A percentile compares a stretch with the other conserved stretches of the same genome.
phyloP scores from a whole-genome alignment of 192 early-diverging fungal species.

The Entomortierella lignicola region DNA sequence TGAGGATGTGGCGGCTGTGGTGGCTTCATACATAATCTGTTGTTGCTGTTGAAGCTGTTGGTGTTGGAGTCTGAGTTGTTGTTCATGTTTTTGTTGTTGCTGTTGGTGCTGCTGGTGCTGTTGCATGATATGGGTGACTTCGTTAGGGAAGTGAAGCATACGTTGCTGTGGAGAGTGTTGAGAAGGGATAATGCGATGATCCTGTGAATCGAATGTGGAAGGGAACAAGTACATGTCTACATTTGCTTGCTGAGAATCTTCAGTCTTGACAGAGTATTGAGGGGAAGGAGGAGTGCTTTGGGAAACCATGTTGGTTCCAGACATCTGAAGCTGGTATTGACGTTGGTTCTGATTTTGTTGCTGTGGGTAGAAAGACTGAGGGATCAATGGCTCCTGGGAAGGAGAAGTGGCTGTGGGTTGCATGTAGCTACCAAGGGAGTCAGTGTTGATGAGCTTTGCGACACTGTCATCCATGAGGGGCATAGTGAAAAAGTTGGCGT shows the following conservation, averaged over 20 bases:
- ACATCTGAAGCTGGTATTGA: conserved; percentile 27
- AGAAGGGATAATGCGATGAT: conserved; percentile 17
- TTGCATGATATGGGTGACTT: conserved; percentile 18
- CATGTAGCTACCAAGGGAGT: conserved; percentile 42
- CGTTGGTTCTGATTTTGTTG: conserved; percentile 36
- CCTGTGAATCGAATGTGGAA: conserved; percentile 21
- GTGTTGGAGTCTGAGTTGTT: conserved; percentile 23
- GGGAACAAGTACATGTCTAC: conserved; percentile 38
- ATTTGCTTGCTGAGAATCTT: conserved; percentile 23
- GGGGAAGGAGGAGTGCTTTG: conserved; percentile 44
- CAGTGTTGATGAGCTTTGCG: conserved; percentile 30
- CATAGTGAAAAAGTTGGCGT: conserved; percentile 33
- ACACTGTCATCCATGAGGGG: conserved; percentile 33
- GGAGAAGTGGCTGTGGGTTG: conserved; percentile 30
- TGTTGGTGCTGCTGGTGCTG: conserved; percentile 49
- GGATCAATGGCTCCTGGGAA: conserved; percentile 37
- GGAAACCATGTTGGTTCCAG: conserved; percentile 10
- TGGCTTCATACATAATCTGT: conserved; percentile 28
- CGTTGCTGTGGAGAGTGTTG: conserved; percentile 35
- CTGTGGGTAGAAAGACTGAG: conserved; percentile 25
- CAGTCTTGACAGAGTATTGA: conserved; percentile 38
- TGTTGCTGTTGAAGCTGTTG: conserved; percentile 37
- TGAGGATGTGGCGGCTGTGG: conserved; percentile 14
- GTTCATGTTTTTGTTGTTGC: conserved; percentile 31
- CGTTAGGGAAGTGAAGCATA: too few species aligned